Evolutionary conservation across 1,284 basidiomycete genomes (phyloP).

Genomic region (Microbotryum silenes-acaulis): DNA sequence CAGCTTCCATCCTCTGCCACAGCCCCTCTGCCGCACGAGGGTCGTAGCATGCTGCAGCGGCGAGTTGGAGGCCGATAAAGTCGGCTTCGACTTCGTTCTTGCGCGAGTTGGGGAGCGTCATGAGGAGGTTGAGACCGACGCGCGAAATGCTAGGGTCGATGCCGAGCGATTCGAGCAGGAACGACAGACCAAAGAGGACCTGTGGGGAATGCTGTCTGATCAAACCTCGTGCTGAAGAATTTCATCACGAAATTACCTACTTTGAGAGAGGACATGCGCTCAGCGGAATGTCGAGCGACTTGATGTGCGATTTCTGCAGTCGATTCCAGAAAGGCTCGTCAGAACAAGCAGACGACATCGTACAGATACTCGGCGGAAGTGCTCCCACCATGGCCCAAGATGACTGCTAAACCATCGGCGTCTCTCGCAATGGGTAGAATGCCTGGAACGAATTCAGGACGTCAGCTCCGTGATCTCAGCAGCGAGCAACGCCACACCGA

Average conservation of each 20-base stretch:
- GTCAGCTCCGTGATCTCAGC: too few relatives aligned
- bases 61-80: slow-evolving; percentile 36
- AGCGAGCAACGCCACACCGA: too few relatives aligned
- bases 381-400: slow-evolving; percentile 69
- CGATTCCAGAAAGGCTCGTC: not conserved
- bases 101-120: slow-evolving; percentile 73
- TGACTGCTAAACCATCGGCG: slow-evolving; percentile 74
- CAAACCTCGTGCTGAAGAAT: slow-evolving; percentile 5
- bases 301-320: slow-evolving; percentile 74
- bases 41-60: slow-evolving; percentile 63
- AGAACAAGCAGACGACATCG: too few relatives aligned
- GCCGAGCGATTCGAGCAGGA: slow-evolving; percentile 53
- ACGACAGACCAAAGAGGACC: slow-evolving; percentile 49
- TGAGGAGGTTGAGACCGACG: slow-evolving; percentile 50
- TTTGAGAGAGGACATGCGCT: slow-evolving; percentile 44
- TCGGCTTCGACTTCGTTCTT: slow-evolving; percentile 62
- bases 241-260: slow-evolving; percentile 9
- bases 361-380: not conserved
- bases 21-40: slow-evolving; percentile 59
- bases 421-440: slow-evolving; percentile 65
- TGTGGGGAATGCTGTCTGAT: slow-evolving; percentile 50
- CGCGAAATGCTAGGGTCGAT: slow-evolving; percentile 52
- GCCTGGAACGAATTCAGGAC: slow-evolving; percentile 46
- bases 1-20: slow-evolving; percentile 34
- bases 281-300: slow-evolving; percentile 68